These are phyloP conservation scores for Saraca asoca DNA, from an alignment of 331 rosid species.

Conservation along the genomic window DNA sequence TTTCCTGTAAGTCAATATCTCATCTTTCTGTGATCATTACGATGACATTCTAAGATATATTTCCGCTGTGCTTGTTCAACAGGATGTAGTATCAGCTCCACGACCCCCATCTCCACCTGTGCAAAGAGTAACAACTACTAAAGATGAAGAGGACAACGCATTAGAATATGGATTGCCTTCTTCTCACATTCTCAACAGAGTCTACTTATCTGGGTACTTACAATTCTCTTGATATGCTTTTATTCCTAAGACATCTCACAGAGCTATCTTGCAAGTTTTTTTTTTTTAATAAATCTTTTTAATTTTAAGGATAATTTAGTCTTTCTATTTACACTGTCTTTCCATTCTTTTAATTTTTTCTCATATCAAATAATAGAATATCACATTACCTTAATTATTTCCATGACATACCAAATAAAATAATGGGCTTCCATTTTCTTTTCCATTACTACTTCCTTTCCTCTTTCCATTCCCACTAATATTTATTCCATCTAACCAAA, in stretches of 20 bases:
- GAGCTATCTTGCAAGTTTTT: no score
- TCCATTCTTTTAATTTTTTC: no score
- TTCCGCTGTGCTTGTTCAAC: constrained; percentile 12
- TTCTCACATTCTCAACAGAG: constrained; percentile 92
- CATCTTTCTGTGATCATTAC: background rate
- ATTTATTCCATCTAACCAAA: no score
- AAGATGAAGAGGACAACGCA: constrained; percentile 91
- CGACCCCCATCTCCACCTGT: constrained; percentile 93
- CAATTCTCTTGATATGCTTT: constrained; percentile 31
- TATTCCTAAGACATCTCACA: constrained; percentile 3
- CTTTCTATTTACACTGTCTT: no score
- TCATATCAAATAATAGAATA: no score
- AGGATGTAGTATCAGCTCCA: constrained; percentile 96
- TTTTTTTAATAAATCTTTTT: no score
- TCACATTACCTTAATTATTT: no score
- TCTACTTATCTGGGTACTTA: constrained; percentile 87
- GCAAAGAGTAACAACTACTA: constrained; percentile 80
- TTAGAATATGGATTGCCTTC: constrained; percentile 97
- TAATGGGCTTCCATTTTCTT: no score
- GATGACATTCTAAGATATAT: constrained; percentile 16
- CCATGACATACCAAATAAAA: no score
- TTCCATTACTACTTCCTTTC: no score
- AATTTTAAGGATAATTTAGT: no score
- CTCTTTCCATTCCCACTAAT: no score
- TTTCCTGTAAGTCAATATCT: constrained; percentile 5